phyloP scores from a whole-genome alignment of 2,329 filamentous ascomycete species.

The Karstenula rhodostoma region DNA sequence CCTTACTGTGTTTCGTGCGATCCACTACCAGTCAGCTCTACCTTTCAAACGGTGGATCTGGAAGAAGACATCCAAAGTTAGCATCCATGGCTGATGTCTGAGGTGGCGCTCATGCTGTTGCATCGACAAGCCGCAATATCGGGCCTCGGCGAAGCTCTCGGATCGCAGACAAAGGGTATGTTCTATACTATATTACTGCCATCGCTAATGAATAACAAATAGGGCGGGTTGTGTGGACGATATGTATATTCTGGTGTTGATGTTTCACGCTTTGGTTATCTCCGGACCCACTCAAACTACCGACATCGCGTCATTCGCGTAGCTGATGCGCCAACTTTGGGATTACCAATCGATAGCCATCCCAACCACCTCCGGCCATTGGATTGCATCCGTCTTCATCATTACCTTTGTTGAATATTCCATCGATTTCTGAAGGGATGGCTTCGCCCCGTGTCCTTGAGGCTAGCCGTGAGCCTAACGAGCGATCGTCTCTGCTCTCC shows the following conservation, averaged over 20 bases:
- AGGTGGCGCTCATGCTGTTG: no score
- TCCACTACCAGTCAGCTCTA: no score
- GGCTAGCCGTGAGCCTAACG: constrained; percentile 17
- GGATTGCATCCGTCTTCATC: background rate
- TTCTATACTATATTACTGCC: background rate
- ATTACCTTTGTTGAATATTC: constrained; percentile 2
- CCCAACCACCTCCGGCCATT: background rate
- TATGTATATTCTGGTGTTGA: no score
- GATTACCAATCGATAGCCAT: constrained; percentile 13
- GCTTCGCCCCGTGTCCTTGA: constrained; percentile 23
- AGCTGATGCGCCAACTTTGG: background rate
- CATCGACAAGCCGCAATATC: no score
- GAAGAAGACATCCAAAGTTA: no score
- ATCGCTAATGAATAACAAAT: background rate
- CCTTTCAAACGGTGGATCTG: no score
- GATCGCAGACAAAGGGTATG: no score
- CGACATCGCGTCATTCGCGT: constrained; percentile 15
- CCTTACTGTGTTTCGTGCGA: background rate
- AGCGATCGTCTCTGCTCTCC: constrained; percentile 33
- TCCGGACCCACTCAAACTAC: background rate
- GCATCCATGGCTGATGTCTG: no score
- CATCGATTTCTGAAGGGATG: constrained; percentile 17
- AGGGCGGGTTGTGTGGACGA: no score
- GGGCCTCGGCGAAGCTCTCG: no score
- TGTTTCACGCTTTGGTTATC: background rate